Evolutionary conservation across 441 rosid species (phyloP), one percentile per base, ranked within the genome.

Genomic region (Erodium chrysanthum): DNA sequence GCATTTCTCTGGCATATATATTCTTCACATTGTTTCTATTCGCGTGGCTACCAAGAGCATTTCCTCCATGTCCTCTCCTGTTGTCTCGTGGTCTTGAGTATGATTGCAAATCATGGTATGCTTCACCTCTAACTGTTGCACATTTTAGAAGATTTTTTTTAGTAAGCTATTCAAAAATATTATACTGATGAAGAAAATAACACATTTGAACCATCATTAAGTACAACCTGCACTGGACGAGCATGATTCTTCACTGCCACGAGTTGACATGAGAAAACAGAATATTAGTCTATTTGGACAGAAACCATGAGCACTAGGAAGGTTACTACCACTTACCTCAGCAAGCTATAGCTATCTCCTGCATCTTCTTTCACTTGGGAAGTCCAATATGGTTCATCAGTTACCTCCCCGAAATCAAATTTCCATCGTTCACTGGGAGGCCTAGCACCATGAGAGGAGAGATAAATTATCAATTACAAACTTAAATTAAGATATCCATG

Each of bases 161-260:
- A 59, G 21, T 52, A 58, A 46, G 3, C 23, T 65, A 1, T 31
- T 54, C 14, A 23, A 65, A 74, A 29, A 42, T 35, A 67, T 59
- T 60, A 37, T 67, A 54, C 64, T 54, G 52, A 71, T 70, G 37
- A 44, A 42, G 60, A 75, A 27, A 56, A 68, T 50, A 54, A 58
- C 70, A 65, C 63, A 22, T 44, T 72, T 65, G 65, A 62, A 71
- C 67, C 37, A 60, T 37, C 27, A 68, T 58, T 68, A 25, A 37
- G 64, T 29, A 73, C 61, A 70, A 90, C 96, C 96, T 88, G 91
- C 88, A 65, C 84, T 80, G 70, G 94, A 87, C 9, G 90, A 87
- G 92, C 87, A 81, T 40, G 96, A 91, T 79, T 85, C 96, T 73
- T 87, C 96, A 70, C 97, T 87, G 87, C 79, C 65, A 78, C 71